These are phyloP conservation scores for Fusarium sambucinum DNA, from an alignment of 2,329 filamentous ascomycete genomes.

Conservation along the genomic window DNA sequence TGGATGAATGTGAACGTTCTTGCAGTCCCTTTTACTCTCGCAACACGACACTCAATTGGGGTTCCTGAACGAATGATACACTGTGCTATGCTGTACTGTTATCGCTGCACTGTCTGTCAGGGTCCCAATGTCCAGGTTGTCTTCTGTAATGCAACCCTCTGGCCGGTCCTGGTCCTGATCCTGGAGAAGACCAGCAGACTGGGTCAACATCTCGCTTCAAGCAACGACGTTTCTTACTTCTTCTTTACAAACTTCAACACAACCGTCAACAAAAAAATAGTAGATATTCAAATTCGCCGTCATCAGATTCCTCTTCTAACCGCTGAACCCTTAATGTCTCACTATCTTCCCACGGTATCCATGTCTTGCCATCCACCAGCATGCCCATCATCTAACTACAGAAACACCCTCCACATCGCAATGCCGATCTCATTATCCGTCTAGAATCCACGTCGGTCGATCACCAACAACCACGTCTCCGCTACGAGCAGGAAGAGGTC, in stretches of 20 bases:
- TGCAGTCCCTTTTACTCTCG: slow-evolving; percentile 21
- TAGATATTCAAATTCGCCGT: not conserved
- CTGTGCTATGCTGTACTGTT: not conserved
- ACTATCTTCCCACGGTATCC: slow-evolving; percentile 3
- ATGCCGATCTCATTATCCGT: slow-evolving; percentile 31
- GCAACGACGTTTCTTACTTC: not conserved
- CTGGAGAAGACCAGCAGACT: slow-evolving; percentile 18
- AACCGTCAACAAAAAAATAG: not conserved
- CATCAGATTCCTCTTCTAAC: not conserved
- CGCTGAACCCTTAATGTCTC: slow-evolving; percentile 25
- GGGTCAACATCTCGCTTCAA: slow-evolving; percentile 19
- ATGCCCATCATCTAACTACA: not conserved
- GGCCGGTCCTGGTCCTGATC: slow-evolving; percentile 9
- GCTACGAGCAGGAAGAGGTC: slow-evolving; percentile 16
- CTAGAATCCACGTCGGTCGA: slow-evolving; percentile 24
- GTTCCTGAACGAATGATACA: not conserved
- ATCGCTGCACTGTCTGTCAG: not conserved
- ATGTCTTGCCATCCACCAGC: slow-evolving; percentile 1
- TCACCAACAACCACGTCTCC: slow-evolving; percentile 29
- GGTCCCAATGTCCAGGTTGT: slow-evolving; percentile 15
- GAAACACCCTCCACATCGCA: slow-evolving; percentile 11
- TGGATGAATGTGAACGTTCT: slow-evolving; percentile 19
- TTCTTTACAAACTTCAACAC: slow-evolving; percentile 7
- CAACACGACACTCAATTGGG: slow-evolving; percentile 25
- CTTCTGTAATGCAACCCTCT: slow-evolving; percentile 18